Conservation (phyloP, 805 yeast species). For the Naumovozyma dairenensis region DNA sequence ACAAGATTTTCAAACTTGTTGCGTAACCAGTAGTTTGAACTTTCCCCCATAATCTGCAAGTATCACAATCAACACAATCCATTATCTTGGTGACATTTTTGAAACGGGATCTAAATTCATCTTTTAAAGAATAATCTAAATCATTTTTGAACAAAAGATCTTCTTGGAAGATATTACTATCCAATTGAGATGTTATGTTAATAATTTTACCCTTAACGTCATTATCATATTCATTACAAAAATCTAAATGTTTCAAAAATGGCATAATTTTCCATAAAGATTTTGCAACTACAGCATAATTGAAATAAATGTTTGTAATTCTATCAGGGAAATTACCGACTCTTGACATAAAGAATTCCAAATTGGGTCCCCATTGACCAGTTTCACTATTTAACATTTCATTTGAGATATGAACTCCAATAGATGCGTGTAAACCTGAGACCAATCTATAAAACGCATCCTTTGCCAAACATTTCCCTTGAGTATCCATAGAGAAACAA, state of each 20-base stretch:
- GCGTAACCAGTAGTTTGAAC: slow-evolving; percentile 96
- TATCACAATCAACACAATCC: slow-evolving; percentile 98
- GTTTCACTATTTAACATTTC: slow-evolving; percentile 66
- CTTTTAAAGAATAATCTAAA: slow-evolving; percentile 45
- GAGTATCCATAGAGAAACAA: slow-evolving; percentile 51
- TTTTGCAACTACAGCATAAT: slow-evolving; percentile 78
- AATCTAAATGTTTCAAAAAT: slow-evolving; percentile 41
- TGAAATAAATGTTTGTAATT: slow-evolving; percentile 79
- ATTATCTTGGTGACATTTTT: slow-evolving; percentile 83
- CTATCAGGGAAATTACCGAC: slow-evolving; percentile 90
- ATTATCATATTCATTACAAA: slow-evolving; percentile 37
- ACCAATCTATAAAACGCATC: slow-evolving; percentile 77
- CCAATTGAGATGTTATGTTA: slow-evolving; percentile 30
- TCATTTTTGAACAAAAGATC: slow-evolving; percentile 40
- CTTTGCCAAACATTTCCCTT: slow-evolving; percentile 67
- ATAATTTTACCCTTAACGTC: slow-evolving; percentile 37
- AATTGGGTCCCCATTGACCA: slow-evolving; percentile 76
- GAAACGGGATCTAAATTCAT: slow-evolving; percentile 78
- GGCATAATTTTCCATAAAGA: slow-evolving; percentile 62
- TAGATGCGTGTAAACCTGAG: slow-evolving; percentile 92
- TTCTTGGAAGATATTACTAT: slow-evolving; percentile 40
- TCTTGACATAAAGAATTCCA: slow-evolving; percentile 72
- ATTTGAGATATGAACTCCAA: slow-evolving; percentile 83
- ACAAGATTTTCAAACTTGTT: slow-evolving; percentile 82
- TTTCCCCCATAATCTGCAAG: slow-evolving; percentile 97